Conservation (phyloP, 495 filamentous ascomycete genomes). For the Talaromyces thailandensis region DNA sequence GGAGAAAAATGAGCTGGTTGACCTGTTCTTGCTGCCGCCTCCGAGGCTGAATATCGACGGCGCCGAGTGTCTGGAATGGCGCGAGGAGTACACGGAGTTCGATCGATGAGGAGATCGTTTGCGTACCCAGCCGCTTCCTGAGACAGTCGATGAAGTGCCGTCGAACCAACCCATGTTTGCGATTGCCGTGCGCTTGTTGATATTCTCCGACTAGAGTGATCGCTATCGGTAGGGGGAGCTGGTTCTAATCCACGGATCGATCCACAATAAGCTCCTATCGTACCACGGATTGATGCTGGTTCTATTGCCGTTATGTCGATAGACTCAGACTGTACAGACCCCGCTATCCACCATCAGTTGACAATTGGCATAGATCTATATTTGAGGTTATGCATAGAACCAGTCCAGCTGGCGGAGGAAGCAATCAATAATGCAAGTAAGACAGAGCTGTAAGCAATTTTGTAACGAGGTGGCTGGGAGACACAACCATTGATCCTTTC, state of each 20-base stretch:
- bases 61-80: slow-evolving; percentile 33
- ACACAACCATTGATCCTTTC: neutral
- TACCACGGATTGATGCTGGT: neutral
- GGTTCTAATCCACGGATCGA: neutral
- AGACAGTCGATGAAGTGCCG: slow-evolving; percentile 22
- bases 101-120: slow-evolving; percentile 26
- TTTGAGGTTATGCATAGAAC: neutral
- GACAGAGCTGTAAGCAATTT: neutral
- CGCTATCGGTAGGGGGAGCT: neutral
- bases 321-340: neutral
- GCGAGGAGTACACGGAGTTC: slow-evolving; percentile 29
- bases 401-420: neutral
- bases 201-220: neutral
- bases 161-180: slow-evolving; percentile 44
- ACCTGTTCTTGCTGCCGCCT: slow-evolving; percentile 28
- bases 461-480: slow-evolving; percentile 1
- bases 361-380: neutral
- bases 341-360: neutral
- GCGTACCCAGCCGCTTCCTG: slow-evolving; percentile 17
- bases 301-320: neutral
- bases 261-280: neutral
- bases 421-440: neutral
- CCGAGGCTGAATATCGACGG: slow-evolving; percentile 45
- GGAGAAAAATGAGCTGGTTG: slow-evolving; percentile 44
- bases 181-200: neutral